Base-by-base conservation (phyloP, 352 stramenopile genomes). In the Thalassiosira livingstoniorum region DNA sequence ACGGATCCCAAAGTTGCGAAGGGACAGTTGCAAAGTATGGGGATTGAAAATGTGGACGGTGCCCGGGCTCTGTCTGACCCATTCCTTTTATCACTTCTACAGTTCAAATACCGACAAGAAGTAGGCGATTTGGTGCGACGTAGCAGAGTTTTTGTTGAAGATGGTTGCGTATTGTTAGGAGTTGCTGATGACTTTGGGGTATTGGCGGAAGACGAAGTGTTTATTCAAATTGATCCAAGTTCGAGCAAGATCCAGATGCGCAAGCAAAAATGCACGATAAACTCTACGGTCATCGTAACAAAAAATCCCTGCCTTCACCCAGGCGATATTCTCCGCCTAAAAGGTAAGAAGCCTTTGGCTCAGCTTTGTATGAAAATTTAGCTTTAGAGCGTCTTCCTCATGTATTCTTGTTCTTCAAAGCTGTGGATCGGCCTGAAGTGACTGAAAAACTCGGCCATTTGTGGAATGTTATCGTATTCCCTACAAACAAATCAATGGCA, bases 221-320 rank as follows among this genome's bases (percentile, higher is more conserved):
- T 73, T 61, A 27, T 71, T 54, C 58, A 79, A 45, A 35, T 67
- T 18, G 35, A 62, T 34, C n/a, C n/a, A n/a, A n/a, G n/a, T n/a
- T n/a, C n/a, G n/a, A n/a, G n/a, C n/a, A n/a, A n/a, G n/a, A n/a
- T n/a, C n/a, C n/a, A n/a, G n/a, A n/a, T n/a, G n/a, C n/a, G n/a
- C n/a, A n/a, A n/a, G n/a, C n/a, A 4, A 7, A 62, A 3, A 35
- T 13, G 27, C 29, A 37, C 37, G 11, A n/a, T 79, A 53, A 21
- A 71, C 3, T 58, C 47, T 31, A n/a, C 2, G 23, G 70, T 79
- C 13, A 34, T 79, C 27, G 70, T 79, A 23, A 72, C 70, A 37
- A 79, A 79, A 39, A 58, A 79, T 34, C 70, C 70, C 31, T 58
- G 64, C 13, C 42, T 79, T 34, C 70, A 79, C 32, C 58, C 60